phyloP scores from a whole-genome alignment of 345 rosid genomes.

The Gossypium mustelinum region DNA sequence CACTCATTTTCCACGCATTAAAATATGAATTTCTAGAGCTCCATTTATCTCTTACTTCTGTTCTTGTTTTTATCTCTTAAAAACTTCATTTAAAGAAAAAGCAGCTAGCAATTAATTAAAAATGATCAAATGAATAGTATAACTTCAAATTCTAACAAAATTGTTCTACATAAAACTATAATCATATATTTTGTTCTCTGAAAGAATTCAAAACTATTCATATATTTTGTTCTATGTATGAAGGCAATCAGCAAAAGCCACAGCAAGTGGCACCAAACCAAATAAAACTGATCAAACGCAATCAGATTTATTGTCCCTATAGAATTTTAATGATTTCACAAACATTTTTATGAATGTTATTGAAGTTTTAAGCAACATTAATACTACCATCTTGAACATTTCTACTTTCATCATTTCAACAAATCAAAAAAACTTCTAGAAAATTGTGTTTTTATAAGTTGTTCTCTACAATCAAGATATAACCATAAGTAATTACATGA shows the following conservation, averaged over 20 bases:
- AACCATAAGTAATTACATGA: not conserved
- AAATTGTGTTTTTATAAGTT: not conserved
- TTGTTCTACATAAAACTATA: not conserved
- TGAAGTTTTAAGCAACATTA: not conserved
- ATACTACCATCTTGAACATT: not conserved
- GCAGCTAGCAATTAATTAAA: not conserved
- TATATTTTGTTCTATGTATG: not conserved
- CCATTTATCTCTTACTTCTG: not conserved
- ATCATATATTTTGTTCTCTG: not conserved
- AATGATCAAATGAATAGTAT: not conserved
- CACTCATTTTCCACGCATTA: not conserved
- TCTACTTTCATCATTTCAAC: not conserved
- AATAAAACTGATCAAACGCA: not conserved
- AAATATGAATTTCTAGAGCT: constrained; percentile 7
- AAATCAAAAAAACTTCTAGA: not conserved
- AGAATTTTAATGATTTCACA: not conserved
- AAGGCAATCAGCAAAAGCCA: not conserved
- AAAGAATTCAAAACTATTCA: not conserved
- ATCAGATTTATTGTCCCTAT: not conserved
- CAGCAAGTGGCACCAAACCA: not conserved
- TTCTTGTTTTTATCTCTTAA: not conserved
- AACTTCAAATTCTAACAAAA: not conserved
- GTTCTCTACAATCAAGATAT: not conserved
- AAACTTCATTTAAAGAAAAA: not conserved
- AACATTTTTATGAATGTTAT: not conserved